These are phyloP conservation scores for Colletotrichum sp. DNA, from an alignment of 2,329 filamentous ascomycete species.

Conservation along the genomic window DNA sequence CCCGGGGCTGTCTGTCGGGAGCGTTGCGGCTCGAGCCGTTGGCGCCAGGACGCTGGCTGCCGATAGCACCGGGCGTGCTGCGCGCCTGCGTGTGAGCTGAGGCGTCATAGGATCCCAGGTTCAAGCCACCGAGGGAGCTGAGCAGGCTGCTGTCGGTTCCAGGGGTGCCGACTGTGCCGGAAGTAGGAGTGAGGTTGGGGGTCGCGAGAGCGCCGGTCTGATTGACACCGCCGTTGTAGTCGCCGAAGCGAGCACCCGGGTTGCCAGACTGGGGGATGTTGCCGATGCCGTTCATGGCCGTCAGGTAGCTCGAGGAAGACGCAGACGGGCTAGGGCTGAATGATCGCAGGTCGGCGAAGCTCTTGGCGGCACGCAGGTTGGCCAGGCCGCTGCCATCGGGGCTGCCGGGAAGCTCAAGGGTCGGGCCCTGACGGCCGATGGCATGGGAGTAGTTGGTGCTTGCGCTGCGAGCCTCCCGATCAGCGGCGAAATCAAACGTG, in stretches of 20 bases:
- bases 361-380: slow-evolving; percentile 90
- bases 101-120: slow-evolving; percentile 56
- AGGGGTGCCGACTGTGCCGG: slow-evolving; percentile 41
- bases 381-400: slow-evolving; percentile 67
- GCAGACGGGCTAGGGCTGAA: slow-evolving; percentile 93
- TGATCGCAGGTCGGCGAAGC: slow-evolving; percentile 92
- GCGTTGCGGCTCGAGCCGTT: slow-evolving; percentile 48
- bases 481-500: slow-evolving; percentile 94
- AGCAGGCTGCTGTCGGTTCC: slow-evolving; percentile 47
- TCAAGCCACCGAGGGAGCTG: slow-evolving; percentile 55
- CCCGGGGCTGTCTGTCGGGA: slow-evolving; percentile 68
- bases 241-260: slow-evolving; percentile 46
- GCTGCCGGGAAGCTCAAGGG: slow-evolving; percentile 87
- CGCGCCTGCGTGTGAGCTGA: slow-evolving; percentile 42
- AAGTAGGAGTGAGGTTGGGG: slow-evolving; percentile 37
- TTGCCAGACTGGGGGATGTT: slow-evolving; percentile 49
- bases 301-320: slow-evolving; percentile 82
- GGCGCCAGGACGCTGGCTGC: slow-evolving; percentile 65
- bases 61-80: slow-evolving; percentile 65
- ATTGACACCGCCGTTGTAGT: slow-evolving; percentile 46
- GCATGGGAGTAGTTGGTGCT: slow-evolving; percentile 73
- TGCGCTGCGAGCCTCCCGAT: slow-evolving; percentile 70
- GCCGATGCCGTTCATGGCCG: slow-evolving; percentile 61
- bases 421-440: slow-evolving; percentile 81
- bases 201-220: slow-evolving; percentile 39